Evolutionary conservation across 2,329 filamentous ascomycete species (phyloP).

Genomic region (Aureobasidium sp.): DNA sequence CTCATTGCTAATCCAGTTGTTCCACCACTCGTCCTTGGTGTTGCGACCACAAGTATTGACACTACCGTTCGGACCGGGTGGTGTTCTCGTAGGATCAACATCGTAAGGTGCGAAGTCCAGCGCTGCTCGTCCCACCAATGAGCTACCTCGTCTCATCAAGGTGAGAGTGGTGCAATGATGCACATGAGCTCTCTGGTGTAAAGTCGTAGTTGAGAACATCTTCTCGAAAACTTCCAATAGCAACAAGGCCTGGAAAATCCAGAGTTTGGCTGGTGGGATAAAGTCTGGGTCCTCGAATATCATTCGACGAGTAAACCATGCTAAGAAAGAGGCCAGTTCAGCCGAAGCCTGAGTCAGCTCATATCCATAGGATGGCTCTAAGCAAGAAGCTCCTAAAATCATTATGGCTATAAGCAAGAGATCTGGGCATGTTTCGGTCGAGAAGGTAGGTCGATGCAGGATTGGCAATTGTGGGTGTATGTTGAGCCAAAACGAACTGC

Average conservation of each 20-base stretch:
- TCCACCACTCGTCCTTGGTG: conserved; percentile 86
- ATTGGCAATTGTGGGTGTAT: conserved; percentile 94
- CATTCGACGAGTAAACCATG: conserved; percentile 91
- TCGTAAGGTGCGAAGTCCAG: conserved; percentile 75
- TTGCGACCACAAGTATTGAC: conserved; percentile 44
- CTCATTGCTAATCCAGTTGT: conserved; percentile 91
- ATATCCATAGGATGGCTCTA: conserved; percentile 74
- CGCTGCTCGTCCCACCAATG: conserved; percentile 77
- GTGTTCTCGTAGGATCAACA: conserved; percentile 45
- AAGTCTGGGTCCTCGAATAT: conserved; percentile 90
- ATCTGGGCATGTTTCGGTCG: conserved; percentile 76
- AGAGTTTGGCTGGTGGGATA: conserved; percentile 84
- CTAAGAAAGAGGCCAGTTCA: conserved; percentile 80
- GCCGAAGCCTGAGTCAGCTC: conserved; percentile 70
- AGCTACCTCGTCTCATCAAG: conserved; percentile 87
- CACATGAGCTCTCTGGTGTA: conserved; percentile 93
- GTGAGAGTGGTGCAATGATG: conserved; percentile 95
- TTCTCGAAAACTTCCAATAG: conserved; percentile 93
- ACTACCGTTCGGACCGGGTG: conserved; percentile 42
- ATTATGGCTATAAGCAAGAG: conserved; percentile 82
- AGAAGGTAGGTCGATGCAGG: conserved; percentile 88
- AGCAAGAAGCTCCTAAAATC: conserved; percentile 81
- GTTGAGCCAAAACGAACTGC: conserved; percentile 88
- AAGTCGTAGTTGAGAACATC: conserved; percentile 85
- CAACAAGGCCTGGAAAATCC: conserved; percentile 88